These are phyloP conservation scores for Russula ochroleuca DNA, from an alignment of 768 basidiomycete species.

Conservation along the genomic window DNA sequence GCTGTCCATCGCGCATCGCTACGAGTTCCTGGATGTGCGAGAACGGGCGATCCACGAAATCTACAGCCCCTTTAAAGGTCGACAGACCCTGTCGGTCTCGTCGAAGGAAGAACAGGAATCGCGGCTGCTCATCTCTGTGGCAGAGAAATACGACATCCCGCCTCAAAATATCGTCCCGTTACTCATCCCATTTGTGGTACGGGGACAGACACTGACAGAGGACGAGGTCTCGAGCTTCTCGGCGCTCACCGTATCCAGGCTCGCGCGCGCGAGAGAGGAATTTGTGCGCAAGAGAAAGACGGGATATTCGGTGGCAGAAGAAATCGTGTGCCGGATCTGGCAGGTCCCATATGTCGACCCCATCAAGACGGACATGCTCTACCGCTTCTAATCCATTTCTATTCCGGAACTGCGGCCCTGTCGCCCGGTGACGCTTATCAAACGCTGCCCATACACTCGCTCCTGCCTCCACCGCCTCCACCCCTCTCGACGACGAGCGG, in stretches of 20 bases:
- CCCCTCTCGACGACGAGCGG: too few species aligned
- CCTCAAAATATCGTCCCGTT: not conserved
- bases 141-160: constrained; percentile 15
- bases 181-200: constrained; percentile 7
- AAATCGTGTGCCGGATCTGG: constrained; percentile 13
- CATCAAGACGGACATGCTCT: too few species aligned
- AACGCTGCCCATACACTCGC: too few species aligned
- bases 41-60: constrained; percentile 16
- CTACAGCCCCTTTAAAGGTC: not conserved
- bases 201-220: constrained; percentile 7
- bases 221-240: constrained; percentile 9
- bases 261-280: constrained; percentile 19
- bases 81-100: not conserved
- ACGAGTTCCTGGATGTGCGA: constrained; percentile 16
- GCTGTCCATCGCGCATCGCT: constrained; percentile 17
- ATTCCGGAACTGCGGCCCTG: too few species aligned
- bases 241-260: constrained; percentile 14
- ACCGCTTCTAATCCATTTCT: too few species aligned
- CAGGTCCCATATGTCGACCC: not conserved
- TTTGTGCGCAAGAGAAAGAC: not conserved
- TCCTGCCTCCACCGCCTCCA: too few species aligned
- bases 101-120: too few species aligned
- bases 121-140: constrained; percentile 9
- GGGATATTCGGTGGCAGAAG: not conserved
- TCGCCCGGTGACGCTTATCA: too few species aligned